A percentile compares a stretch with the other conserved stretches of the same genome.
phyloP scores from a whole-genome alignment of 345 rosid species.

The Dipteronia dyeriana region DNA sequence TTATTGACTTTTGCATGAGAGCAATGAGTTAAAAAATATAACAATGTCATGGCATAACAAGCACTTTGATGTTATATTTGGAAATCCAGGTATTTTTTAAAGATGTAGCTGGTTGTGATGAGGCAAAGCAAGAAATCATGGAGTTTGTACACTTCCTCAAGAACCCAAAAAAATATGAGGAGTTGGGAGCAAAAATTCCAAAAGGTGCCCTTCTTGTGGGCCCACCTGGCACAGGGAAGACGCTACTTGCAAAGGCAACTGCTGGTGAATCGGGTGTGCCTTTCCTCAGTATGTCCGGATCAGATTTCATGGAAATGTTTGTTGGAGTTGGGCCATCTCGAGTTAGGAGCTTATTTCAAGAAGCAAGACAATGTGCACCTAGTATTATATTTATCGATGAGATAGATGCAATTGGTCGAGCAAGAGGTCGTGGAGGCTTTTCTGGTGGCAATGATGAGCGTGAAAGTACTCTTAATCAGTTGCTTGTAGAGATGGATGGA shows the following conservation, averaged over 20 bases:
- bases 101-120: conserved; percentile 65
- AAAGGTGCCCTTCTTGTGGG: conserved; percentile 60
- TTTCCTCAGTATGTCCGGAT: conserved; percentile 51
- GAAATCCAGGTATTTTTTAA: conserved; percentile 45
- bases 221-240: conserved; percentile 62
- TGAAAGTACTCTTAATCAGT: conserved; percentile 58
- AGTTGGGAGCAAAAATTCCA: conserved; percentile 56
- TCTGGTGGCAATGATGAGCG: conserved; percentile 54
- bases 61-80: conserved; percentile 17
- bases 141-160: conserved; percentile 63
- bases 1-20: neutral
- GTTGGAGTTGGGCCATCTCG: conserved; percentile 63
- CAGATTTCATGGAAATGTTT: conserved; percentile 60
- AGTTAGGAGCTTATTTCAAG: conserved; percentile 57
- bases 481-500: conserved; percentile 68
- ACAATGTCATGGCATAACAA: neutral
- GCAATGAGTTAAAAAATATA: neutral
- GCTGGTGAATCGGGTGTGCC: conserved; percentile 59
- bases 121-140: conserved; percentile 60
- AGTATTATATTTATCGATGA: conserved; percentile 57
- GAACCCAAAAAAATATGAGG: conserved; percentile 55
- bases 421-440: conserved; percentile 57
- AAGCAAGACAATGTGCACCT: conserved; percentile 53
- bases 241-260: conserved; percentile 62
- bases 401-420: conserved; percentile 55